Conservation (phyloP, 139 green algal genomes). For the Auxenochlorella protothecoides region DNA sequence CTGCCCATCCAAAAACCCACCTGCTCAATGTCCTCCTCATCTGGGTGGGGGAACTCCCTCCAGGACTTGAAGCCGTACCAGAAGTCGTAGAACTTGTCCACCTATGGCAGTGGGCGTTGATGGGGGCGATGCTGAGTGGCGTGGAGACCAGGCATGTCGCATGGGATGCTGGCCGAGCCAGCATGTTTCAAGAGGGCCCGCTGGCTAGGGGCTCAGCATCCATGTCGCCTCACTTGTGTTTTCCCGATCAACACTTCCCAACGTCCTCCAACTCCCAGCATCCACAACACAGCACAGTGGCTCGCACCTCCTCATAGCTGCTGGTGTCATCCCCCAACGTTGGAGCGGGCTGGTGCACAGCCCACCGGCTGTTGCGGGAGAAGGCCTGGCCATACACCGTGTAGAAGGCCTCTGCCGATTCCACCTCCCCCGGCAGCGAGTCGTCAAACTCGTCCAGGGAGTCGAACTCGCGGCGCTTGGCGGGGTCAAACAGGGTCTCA, state of each 20-base stretch:
- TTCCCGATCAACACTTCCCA: too few relatives aligned
- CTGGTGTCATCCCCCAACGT: constrained; percentile 56
- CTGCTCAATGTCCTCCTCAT: constrained; percentile 88
- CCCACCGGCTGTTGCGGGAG: constrained; percentile 80
- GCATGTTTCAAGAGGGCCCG: too few relatives aligned
- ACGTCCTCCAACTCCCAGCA: background rate
- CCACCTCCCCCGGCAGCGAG: constrained; percentile 62
- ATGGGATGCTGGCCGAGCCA: too few relatives aligned
- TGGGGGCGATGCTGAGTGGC: background rate
- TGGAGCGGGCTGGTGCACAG: constrained; percentile 48
- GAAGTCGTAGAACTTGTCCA: constrained; percentile 92
- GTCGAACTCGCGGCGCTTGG: constrained; percentile 75
- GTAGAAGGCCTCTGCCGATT: constrained; percentile 69
- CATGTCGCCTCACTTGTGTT: too few relatives aligned
- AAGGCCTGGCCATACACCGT: constrained; percentile 89
- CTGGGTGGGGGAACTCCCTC: constrained; percentile 91
- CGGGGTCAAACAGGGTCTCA: constrained; percentile 69
- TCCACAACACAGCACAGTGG: background rate
- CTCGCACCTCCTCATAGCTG: constrained; percentile 23
- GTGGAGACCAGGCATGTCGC: too few relatives aligned
- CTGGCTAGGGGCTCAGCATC: too few relatives aligned
- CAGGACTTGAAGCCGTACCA: constrained; percentile 88
- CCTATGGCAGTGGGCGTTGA: constrained; percentile 9
- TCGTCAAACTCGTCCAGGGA: constrained; percentile 93
- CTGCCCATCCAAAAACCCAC: constrained; percentile 1